Base-by-base conservation (phyloP, 257 asterid species). In the Orobanche coerulescens region DNA sequence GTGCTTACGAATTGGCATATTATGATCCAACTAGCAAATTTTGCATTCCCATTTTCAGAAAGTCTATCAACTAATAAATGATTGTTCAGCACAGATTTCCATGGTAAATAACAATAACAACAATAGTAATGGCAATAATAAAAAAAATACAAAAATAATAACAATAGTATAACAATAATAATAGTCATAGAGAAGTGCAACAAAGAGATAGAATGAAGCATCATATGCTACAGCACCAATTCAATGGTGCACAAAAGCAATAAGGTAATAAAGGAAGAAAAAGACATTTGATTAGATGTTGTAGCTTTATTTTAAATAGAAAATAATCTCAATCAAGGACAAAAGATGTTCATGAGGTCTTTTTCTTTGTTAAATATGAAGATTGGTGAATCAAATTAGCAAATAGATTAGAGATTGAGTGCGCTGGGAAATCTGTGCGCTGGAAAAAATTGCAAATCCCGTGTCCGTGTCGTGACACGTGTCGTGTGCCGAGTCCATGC, bases 11-110 rank as follows among this genome's bases (percentile, higher is more conserved):
- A 20, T 34, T 22, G 26, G 44, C 46, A 14, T 23, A 43, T 12
- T 64, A 39, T 12, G 39, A 49, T 20, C 36, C 36, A 43, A 43
- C n/a, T 8, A 42, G 43, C 64, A 51, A 42, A 9, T 49, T 37
- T 11, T 48, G 46, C 55, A 19, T 23, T 52, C 25, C 44, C 47
- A 33, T 15, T 24, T 55, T 55, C 36, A 6, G 16, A 12, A 55
- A 56, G 31, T 61, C 16, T 47, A 62, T 62, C 50, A 28, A 50
- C 18, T 62, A 40, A 37, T 3, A 50, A 25, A 28, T 43, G 12
- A 12, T 31, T 26, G 44, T 15, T 37, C 51, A 59, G 25, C 10
- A 30, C 18, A n/a, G 49, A 12, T 40, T 48, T 6, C 58, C 15
- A 37, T 10, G 11, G 0, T 16, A 11, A n/a, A n/a, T n/a, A n/a